phyloP scores from a whole-genome alignment of 169 alveolate genomes.

The Eimeria praecox region DNA sequence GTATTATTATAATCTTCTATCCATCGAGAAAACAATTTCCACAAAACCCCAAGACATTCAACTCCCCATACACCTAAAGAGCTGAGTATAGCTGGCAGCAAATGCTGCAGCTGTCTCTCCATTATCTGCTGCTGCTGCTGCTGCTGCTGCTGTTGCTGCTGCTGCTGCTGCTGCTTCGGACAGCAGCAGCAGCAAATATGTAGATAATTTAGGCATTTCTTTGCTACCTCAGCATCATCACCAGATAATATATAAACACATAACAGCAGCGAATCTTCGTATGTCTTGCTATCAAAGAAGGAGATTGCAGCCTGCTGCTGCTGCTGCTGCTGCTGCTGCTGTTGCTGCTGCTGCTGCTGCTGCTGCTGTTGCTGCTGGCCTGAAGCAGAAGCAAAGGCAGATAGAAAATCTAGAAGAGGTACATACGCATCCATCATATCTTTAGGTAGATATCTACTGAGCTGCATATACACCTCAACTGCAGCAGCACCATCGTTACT shows the following conservation, averaged over 20 bases:
- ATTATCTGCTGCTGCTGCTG: conserved; percentile 50
- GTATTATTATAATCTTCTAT: conserved; percentile 9
- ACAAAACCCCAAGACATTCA: conserved; percentile 59
- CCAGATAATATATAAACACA: conserved; percentile 4
- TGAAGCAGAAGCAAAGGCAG: conserved; percentile 41
- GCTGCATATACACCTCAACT: conserved; percentile 36
- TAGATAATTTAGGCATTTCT: background rate
- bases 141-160: conserved; percentile 55
- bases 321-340: conserved; percentile 48
- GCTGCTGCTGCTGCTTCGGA: conserved; percentile 46
- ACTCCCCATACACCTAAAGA: conserved; percentile 64
- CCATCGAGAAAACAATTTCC: conserved; percentile 75
- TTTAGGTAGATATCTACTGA: conserved; percentile 13
- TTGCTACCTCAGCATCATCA: conserved; percentile 71
- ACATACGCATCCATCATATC: conserved; percentile 30
- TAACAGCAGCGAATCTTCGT: conserved; percentile 42
- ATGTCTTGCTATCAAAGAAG: background rate
- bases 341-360: background rate
- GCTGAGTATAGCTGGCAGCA: conserved; percentile 51
- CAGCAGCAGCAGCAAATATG: conserved; percentile 71
- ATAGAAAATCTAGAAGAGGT: conserved; percentile 51
- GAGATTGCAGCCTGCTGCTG: conserved; percentile 3
- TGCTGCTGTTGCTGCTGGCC: conserved; percentile 52
- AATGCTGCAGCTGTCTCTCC: conserved; percentile 60
- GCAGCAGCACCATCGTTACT: conserved; percentile 34